Conservation (phyloP, 495 filamentous ascomycete genomes). For the Oidiodendron maius region DNA sequence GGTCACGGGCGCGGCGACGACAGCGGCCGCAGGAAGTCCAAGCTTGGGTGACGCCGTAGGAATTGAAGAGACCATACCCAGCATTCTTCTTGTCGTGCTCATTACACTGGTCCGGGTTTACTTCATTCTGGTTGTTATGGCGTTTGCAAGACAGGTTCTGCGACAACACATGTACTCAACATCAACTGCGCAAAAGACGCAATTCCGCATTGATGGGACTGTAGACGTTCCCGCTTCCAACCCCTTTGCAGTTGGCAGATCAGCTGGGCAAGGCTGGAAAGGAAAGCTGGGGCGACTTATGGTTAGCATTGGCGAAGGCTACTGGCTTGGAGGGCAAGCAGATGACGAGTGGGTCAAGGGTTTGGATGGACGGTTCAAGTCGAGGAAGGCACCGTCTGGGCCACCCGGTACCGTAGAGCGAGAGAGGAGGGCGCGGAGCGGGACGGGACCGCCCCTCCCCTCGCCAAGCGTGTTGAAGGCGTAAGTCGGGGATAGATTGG, state of each 20-base stretch:
- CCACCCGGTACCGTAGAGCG: slow-evolving; percentile 53
- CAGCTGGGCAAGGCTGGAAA: slow-evolving; percentile 69
- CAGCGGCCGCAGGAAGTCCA: slow-evolving; percentile 5
- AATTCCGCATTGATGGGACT: slow-evolving; percentile 32
- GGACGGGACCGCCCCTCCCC: slow-evolving; percentile 53
- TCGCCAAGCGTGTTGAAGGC: slow-evolving; percentile 7
- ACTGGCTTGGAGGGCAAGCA: slow-evolving; percentile 62
- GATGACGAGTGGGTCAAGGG: slow-evolving; percentile 54
- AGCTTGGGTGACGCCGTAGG: slow-evolving; percentile 31
- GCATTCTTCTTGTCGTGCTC: slow-evolving; percentile 62
- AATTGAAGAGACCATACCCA: slow-evolving; percentile 66
- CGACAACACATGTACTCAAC: slow-evolving; percentile 50
- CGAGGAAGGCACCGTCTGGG: slow-evolving; percentile 19
- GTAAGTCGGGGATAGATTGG: background rate
- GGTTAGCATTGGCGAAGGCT: slow-evolving; percentile 61
- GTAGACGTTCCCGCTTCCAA: slow-evolving; percentile 51
- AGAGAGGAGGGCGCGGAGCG: slow-evolving; percentile 61
- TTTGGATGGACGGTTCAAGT: slow-evolving; percentile 51
- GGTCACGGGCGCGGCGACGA: slow-evolving; percentile 25
- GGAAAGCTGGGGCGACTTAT: slow-evolving; percentile 68
- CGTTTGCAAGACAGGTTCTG: slow-evolving; percentile 69
- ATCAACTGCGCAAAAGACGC: slow-evolving; percentile 36
- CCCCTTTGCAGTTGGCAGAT: slow-evolving; percentile 61
- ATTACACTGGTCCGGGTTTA: slow-evolving; percentile 72
- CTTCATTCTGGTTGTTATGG: slow-evolving; percentile 71